These are phyloP conservation scores for Pythium biforme DNA, from an alignment of 352 stramenopile genomes.

Conservation along the genomic window DNA sequence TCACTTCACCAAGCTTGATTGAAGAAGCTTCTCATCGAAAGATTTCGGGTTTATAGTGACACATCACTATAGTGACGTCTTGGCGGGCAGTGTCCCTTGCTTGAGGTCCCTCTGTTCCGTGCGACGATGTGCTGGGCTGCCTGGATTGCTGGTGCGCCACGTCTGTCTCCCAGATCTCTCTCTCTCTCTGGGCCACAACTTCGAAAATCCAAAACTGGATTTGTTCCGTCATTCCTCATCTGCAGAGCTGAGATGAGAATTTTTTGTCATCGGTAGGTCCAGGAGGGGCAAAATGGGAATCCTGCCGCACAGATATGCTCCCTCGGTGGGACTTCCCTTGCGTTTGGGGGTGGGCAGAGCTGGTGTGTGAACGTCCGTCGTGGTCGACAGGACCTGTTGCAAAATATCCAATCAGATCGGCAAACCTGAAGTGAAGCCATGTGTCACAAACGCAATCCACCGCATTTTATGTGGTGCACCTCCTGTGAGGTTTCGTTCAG, in stretches of 20 bases:
- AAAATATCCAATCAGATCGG: constrained; percentile 1
- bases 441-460: constrained; percentile 12
- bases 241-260: not conserved
- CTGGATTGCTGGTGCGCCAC: not conserved
- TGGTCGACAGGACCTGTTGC: not conserved
- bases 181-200: not conserved
- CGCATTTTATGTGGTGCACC: not conserved
- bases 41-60: constrained; percentile 16
- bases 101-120: constrained; percentile 14
- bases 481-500: not conserved
- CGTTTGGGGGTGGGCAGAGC: not conserved
- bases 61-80: constrained; percentile 16
- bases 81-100: constrained; percentile 21
- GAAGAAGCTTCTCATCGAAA: constrained; percentile 10
- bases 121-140: constrained; percentile 14
- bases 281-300: too few relatives aligned
- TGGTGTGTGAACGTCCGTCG: not conserved
- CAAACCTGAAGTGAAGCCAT: constrained; percentile 25
- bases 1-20: not conserved
- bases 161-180: constrained; percentile 7
- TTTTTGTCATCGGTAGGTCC: not conserved
- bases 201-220: constrained; percentile 11
- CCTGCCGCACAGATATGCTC: too few relatives aligned
- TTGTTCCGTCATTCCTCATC: not conserved
- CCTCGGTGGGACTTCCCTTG: not conserved